A percentile compares a stretch with the other conserved stretches of the same genome.
Evolutionary conservation across 2,329 filamentous ascomycete species (phyloP).

Genomic region (Fusarium paranaense): DNA sequence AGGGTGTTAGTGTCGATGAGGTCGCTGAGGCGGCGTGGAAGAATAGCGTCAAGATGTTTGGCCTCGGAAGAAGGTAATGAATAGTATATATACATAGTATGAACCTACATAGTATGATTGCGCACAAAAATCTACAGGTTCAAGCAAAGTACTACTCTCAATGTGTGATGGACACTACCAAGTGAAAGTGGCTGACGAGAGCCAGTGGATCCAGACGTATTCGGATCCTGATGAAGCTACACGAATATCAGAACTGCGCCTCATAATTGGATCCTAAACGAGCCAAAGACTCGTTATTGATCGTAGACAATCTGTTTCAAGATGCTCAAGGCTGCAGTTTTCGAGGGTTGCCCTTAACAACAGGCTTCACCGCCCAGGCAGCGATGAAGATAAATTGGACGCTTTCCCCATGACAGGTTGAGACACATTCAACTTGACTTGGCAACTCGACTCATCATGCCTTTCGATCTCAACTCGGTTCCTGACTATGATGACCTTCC

Average conservation of each 20-base stretch:
- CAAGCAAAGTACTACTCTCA: not conserved
- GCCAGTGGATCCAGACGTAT: constrained; percentile 15
- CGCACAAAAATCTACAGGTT: not conserved
- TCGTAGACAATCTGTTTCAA: not conserved
- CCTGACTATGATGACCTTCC: constrained; percentile 32
- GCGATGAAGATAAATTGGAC: constrained; percentile 11
- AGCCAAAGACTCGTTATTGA: not conserved
- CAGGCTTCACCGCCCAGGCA: not conserved
- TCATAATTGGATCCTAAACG: not conserved
- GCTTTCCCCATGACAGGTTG: not conserved
- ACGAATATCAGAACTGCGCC: not conserved
- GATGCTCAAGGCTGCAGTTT: not conserved
- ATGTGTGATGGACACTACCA: not conserved
- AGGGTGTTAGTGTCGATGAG: constrained; percentile 55
- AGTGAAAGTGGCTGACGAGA: not conserved
- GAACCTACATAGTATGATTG: not conserved
- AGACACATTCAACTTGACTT: not conserved
- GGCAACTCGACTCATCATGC: not conserved
- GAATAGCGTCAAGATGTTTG: constrained; percentile 51
- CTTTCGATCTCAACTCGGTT: constrained; percentile 3
- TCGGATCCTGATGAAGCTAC: not conserved
- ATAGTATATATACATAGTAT: not conserved
- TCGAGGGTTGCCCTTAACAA: not conserved
- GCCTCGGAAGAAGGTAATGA: constrained; percentile 33
- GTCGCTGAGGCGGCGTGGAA: constrained; percentile 54